A percentile compares a stretch with the other conserved stretches of the same genome.
phyloP scores from a whole-genome alignment of 352 stramenopile genomes.

The Phytopythium cucurbitacearum region DNA sequence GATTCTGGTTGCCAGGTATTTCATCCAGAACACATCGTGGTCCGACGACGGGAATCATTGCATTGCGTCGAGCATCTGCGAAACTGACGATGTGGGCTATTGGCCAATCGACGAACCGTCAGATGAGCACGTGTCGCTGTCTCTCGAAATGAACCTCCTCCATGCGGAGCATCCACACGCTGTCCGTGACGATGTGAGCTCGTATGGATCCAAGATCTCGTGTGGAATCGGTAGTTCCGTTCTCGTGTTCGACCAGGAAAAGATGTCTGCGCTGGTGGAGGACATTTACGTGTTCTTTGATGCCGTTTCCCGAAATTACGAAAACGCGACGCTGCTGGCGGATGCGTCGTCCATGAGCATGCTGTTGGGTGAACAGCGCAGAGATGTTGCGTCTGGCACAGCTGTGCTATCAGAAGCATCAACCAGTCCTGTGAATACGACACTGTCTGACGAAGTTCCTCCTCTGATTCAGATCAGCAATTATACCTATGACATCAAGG shows the following conservation, averaged over 20 bases:
- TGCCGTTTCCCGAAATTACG: slow-evolving; percentile 54
- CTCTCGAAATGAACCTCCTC: slow-evolving; percentile 65
- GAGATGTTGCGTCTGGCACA: background rate
- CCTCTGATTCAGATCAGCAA: slow-evolving; percentile 20
- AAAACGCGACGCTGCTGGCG: slow-evolving; percentile 1
- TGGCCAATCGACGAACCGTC: slow-evolving; percentile 6
- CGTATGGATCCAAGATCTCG: slow-evolving; percentile 74
- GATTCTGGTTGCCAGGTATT: slow-evolving; percentile 64
- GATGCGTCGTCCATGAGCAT: background rate
- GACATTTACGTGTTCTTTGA: slow-evolving; percentile 62
- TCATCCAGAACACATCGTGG: slow-evolving; percentile 62
- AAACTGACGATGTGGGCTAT: slow-evolving; percentile 7
- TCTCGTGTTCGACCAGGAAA: slow-evolving; percentile 66
- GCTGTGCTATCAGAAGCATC: slow-evolving; percentile 18
- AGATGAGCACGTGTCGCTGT: slow-evolving; percentile 22
- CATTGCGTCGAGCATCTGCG: slow-evolving; percentile 67
- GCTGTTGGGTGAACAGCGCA: background rate
- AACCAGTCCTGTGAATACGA: slow-evolving; percentile 30
- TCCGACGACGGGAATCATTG: slow-evolving; percentile 47
- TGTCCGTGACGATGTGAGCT: slow-evolving; percentile 30
- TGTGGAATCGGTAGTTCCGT: slow-evolving; percentile 63
- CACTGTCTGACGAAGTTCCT: slow-evolving; percentile 17
- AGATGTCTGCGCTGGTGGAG: slow-evolving; percentile 52
- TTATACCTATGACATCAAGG: slow-evolving; percentile 73
- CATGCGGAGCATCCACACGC: slow-evolving; percentile 64